phyloP scores from a whole-genome alignment of 495 filamentous ascomycete species.

The Penicillium fimorum region DNA sequence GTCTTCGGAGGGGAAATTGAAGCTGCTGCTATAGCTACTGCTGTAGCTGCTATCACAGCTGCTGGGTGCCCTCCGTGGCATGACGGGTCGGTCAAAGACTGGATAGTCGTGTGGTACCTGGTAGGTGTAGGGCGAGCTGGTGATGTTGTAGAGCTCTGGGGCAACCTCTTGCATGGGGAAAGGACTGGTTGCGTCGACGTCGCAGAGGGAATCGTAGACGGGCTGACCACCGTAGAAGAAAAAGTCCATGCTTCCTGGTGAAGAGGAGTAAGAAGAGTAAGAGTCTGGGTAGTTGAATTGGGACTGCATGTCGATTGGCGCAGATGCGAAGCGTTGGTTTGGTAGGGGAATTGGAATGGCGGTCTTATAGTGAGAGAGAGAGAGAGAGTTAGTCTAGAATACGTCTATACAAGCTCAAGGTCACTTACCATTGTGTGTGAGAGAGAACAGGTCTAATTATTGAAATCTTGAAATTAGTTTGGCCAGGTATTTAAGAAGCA shows the following conservation, averaged over 20 bases:
- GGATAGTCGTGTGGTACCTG: conserved; percentile 12
- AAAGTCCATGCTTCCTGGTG: conserved; percentile 30
- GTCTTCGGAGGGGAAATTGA: conserved; percentile 20
- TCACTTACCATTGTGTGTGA: conserved; percentile 27
- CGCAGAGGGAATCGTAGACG: conserved; percentile 24
- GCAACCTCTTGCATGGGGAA: conserved; percentile 22
- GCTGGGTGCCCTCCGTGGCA: conserved; percentile 23
- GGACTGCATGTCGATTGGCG: conserved; percentile 25
- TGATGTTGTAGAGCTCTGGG: conserved; percentile 25
- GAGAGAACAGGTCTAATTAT: conserved; percentile 11
- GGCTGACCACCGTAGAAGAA: conserved; percentile 28
- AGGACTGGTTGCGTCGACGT: conserved; percentile 21
- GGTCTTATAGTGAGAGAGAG: conserved; percentile 16
- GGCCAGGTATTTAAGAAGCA: not conserved
- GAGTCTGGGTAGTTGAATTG: conserved; percentile 29
- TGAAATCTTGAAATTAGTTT: not conserved
- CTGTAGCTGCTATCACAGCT: conserved; percentile 22
- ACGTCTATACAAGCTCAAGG: conserved; percentile 2
- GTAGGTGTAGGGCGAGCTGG: conserved; percentile 28
- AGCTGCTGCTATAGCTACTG: conserved; percentile 12
- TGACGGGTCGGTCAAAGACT: conserved; percentile 15
- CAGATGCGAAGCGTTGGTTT: conserved; percentile 4
- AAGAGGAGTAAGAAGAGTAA: conserved; percentile 29
- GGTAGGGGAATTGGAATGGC: conserved; percentile 10
- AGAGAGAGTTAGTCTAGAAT: conserved; percentile 12